These are phyloP conservation scores for Chlamydomonas incerta DNA, from an alignment of 139 green algal species.

Conservation along the genomic window DNA sequence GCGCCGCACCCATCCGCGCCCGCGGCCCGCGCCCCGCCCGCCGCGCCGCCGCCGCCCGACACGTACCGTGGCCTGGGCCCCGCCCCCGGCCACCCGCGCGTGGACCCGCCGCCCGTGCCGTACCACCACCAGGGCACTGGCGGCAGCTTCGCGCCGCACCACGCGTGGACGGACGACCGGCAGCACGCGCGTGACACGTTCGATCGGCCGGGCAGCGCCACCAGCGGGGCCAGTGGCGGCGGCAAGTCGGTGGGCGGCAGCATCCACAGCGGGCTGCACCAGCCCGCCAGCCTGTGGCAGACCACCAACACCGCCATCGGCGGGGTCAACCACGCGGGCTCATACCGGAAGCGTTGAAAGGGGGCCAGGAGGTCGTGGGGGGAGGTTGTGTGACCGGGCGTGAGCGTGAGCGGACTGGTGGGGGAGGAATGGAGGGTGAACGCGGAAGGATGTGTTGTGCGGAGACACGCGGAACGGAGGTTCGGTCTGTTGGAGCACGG, in stretches of 20 bases:
- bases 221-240: background rate
- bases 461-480: no score
- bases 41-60: background rate
- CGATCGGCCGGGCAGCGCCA: no score
- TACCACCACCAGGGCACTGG: background rate
- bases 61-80: background rate
- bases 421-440: no score
- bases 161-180: background rate
- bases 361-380: no score
- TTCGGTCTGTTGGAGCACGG: no score
- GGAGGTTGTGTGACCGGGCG: no score
- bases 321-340: slow-evolving; percentile 2
- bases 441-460: no score
- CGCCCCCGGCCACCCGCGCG: slow-evolving; percentile 6
- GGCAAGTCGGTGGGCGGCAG: background rate
- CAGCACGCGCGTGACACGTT: background rate
- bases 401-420: no score
- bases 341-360: background rate
- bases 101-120: background rate
- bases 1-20: background rate
- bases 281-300: slow-evolving; percentile 39
- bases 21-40: background rate
- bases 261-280: background rate
- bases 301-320: slow-evolving; percentile 43
- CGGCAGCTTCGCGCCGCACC: background rate